Evolutionary conservation across 2,329 filamentous ascomycete genomes (phyloP).

Genomic region (Hysterium pulicare): DNA sequence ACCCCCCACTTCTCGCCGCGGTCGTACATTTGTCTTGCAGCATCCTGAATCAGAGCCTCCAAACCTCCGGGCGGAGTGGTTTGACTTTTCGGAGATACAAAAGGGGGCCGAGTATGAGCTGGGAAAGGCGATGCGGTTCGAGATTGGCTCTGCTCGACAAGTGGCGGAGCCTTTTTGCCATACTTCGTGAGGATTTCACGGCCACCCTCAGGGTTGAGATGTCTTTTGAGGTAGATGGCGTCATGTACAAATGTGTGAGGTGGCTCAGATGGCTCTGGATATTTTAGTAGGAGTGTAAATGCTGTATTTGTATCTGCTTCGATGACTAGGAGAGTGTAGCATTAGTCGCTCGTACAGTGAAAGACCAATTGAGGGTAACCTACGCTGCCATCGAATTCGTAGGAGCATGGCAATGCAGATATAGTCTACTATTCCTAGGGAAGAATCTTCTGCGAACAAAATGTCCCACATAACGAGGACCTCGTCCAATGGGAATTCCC

Average conservation of each 20-base stretch:
- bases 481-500: constrained; percentile 87
- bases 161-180: constrained; percentile 46
- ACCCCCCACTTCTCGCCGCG: constrained; percentile 73
- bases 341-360: neutral
- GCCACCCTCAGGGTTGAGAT: constrained; percentile 62
- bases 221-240: constrained; percentile 68
- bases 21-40: constrained; percentile 71
- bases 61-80: constrained; percentile 44
- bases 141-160: constrained; percentile 24
- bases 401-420: constrained; percentile 94
- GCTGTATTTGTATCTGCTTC: constrained; percentile 85
- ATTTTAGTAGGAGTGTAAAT: constrained; percentile 77
- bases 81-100: constrained; percentile 26
- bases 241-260: constrained; percentile 83
- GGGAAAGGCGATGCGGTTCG: constrained; percentile 21
- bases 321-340: constrained; percentile 58
- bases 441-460: constrained; percentile 81
- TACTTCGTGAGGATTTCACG: constrained; percentile 68
- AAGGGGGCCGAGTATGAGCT: constrained; percentile 23
- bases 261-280: constrained; percentile 64
- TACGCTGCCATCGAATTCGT: constrained; percentile 84
- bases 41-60: constrained; percentile 71
- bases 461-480: constrained; percentile 85
- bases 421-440: constrained; percentile 76
- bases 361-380: constrained; percentile 31